These are phyloP conservation scores for Cladosporium cucumerinum DNA, from an alignment of 2,329 filamentous ascomycete genomes.

Conservation along the genomic window DNA sequence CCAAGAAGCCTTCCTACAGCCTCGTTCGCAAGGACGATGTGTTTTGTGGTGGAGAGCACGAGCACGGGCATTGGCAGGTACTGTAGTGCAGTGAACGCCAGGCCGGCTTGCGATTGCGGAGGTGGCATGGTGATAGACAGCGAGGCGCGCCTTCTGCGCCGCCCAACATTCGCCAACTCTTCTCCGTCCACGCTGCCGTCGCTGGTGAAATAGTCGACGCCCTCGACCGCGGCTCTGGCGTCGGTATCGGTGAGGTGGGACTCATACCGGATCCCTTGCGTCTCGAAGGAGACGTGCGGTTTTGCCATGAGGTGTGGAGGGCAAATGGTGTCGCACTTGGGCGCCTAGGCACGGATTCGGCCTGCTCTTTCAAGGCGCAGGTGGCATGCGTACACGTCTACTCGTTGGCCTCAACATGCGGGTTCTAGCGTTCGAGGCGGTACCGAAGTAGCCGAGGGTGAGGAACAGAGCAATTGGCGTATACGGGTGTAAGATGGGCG, in stretches of 20 bases:
- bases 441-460: neutral
- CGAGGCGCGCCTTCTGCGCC: constrained; percentile 25
- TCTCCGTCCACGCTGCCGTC: constrained; percentile 26
- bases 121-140: constrained; percentile 36
- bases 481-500: neutral
- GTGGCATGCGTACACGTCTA: neutral
- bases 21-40: constrained; percentile 70
- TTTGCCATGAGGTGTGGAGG: neutral
- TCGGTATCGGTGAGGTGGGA: neutral
- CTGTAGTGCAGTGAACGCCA: constrained; percentile 65
- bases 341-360: neutral
- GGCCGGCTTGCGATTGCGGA: constrained; percentile 30
- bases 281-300: constrained; percentile 16
- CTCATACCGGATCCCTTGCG: constrained; percentile 7
- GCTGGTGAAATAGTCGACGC: constrained; percentile 31
- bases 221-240: neutral
- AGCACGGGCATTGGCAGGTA: constrained; percentile 71
- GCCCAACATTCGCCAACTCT: constrained; percentile 18
- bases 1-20: constrained; percentile 69
- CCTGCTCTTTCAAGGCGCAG: neutral
- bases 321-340: neutral
- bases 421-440: neutral
- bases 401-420: neutral
- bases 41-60: constrained; percentile 66
- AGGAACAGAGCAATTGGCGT: neutral